Percentiles rank a stretch among this genome's conserved stretches.
phyloP scores from a whole-genome alignment of 345 rosid genomes.

The Eutrema heterophyllum region DNA sequence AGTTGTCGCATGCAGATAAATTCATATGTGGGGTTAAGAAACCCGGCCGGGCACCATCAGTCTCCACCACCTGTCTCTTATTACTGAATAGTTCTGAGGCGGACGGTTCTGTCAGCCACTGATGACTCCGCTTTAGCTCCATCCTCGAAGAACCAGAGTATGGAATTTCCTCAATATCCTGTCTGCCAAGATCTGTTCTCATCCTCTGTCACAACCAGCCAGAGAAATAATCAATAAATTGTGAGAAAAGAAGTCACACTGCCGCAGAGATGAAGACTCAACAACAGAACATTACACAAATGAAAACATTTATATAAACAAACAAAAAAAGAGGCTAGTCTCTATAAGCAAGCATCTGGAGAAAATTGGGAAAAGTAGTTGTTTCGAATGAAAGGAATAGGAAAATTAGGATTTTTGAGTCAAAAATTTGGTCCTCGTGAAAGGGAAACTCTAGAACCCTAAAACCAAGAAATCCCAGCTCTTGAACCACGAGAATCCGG shows the following conservation, averaged over 20 bases:
- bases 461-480: neutral
- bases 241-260: neutral
- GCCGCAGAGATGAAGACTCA: neutral
- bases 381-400: neutral
- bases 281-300: neutral
- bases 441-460: neutral
- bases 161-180: constrained; percentile 13
- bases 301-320: too few species aligned
- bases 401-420: neutral
- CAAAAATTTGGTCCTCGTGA: neutral
- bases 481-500: neutral
- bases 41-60: constrained; percentile 20
- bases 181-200: neutral
- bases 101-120: constrained; percentile 52
- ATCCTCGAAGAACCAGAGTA: constrained; percentile 2
- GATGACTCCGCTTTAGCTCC: constrained; percentile 54
- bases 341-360: too few species aligned
- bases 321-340: too few species aligned
- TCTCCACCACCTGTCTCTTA: constrained; percentile 60
- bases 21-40: constrained; percentile 20
- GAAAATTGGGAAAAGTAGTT: neutral
- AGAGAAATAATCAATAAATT: neutral
- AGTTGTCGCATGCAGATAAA: constrained; percentile 47
- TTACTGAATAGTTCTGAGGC: constrained; percentile 50
- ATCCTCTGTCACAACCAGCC: constrained; percentile 12